These are phyloP conservation scores for Mediolabrus comicus DNA, from an alignment of 108 stramenopile genomes.

Conservation along the genomic window DNA sequence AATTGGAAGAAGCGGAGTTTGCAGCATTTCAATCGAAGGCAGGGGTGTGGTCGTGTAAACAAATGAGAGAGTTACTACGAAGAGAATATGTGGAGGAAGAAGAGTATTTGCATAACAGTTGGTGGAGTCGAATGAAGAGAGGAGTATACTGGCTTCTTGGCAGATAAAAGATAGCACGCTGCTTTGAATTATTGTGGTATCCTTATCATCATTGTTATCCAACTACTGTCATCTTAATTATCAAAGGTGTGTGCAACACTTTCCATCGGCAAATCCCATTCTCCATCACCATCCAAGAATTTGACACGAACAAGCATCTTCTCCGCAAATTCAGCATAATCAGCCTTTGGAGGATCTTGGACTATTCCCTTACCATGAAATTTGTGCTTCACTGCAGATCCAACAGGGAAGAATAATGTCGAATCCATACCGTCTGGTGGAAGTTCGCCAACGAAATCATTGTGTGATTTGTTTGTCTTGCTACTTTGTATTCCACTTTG, in stretches of 20 bases:
- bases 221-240: too few species aligned
- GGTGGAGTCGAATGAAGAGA: background rate
- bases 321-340: slow-evolving; percentile 31
- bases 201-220: too few species aligned
- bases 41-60: slow-evolving; percentile 69
- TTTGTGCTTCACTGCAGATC: slow-evolving; percentile 58
- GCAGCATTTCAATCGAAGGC: slow-evolving; percentile 47
- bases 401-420: slow-evolving; percentile 75
- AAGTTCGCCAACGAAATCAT: slow-evolving; percentile 2
- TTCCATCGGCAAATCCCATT: slow-evolving; percentile 36
- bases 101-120: background rate
- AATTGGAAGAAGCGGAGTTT: slow-evolving; percentile 57
- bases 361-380: slow-evolving; percentile 66
- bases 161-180: background rate
- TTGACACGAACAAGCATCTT: slow-evolving; percentile 45
- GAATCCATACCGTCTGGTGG: slow-evolving; percentile 57
- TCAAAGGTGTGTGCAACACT: slow-evolving; percentile 21
- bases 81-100: slow-evolving; percentile 47
- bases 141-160: background rate
- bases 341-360: slow-evolving; percentile 46
- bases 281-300: slow-evolving; percentile 8
- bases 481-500: background rate
- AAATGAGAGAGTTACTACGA: slow-evolving; percentile 39
- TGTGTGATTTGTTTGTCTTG: background rate
- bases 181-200: too few species aligned